Evolutionary conservation across 345 rosid species (phyloP), one percentile per base, ranked within the genome.

Genomic region (Nasturtium officinale): DNA sequence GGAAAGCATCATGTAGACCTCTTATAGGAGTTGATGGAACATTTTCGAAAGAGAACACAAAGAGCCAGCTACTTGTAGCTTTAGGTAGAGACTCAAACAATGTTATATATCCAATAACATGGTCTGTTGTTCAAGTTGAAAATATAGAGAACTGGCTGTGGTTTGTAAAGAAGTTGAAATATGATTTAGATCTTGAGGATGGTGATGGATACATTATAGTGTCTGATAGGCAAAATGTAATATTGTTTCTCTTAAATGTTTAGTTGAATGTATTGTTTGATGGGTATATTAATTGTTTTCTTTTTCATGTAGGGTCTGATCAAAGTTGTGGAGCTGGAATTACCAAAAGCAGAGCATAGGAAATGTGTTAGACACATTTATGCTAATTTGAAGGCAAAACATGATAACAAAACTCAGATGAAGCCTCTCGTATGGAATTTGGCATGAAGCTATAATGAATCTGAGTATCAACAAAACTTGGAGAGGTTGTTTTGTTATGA

Each of bases 331-430:
- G 10, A 48, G 12, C 6, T 2, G 0, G 46, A 48, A 18, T 18
- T 48, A 29, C 7, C 7, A 5, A 11, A 12, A 1, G 15, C 10
- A 0, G 57, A 64, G 40, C 69, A 64, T 30, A 16, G 43, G 6
- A 46, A 5, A 16, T 65, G 46, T 32, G 70, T 30, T 0, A 11
- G 30, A 7, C 58, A 65, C 11, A 65, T 65, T 5, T 65, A 65
- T 20, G 58, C 7, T 0, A 65, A 48, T 9, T 2, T 47, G 2
- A 65, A 47, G 11, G 8, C 5, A 1, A 28, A 2, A 0, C 54
- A 62, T 45, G 25, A 5, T 5, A 25, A 0, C 0, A 5, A 45
- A 28, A 33, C 1, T 4, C 1, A 8, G 3, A n/a, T 43, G 26
- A 62, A 62, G 5, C 35, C 52, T 2, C 5, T 42, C 0, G 5